Conservation (phyloP, 352 stramenopile species). For the Globisporangium recalcitrans region DNA sequence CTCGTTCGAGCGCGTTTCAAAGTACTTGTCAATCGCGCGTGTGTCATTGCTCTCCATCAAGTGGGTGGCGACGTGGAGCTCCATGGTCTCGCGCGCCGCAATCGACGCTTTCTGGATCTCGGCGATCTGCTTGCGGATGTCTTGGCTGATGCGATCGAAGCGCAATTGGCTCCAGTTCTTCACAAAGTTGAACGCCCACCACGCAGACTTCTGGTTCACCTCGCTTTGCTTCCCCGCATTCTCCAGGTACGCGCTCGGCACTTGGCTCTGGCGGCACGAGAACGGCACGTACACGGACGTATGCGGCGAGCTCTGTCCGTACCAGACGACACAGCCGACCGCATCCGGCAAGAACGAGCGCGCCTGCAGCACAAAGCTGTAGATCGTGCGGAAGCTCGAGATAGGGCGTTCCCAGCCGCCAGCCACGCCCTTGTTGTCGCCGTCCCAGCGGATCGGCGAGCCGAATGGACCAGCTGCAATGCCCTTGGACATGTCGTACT, state of each 20-base stretch:
- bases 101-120: constrained; percentile 34
- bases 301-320: constrained; percentile 43
- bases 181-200: constrained; percentile 74
- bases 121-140: constrained; percentile 29
- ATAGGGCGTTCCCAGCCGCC: constrained; percentile 83
- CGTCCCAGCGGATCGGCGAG: constrained; percentile 72
- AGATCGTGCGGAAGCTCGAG: constrained; percentile 83
- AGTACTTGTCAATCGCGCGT: constrained; percentile 18
- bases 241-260: constrained; percentile 42
- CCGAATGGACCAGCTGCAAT: constrained; percentile 82
- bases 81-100: constrained; percentile 22
- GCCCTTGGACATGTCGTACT: constrained; percentile 73
- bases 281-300: constrained; percentile 56
- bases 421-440: constrained; percentile 29
- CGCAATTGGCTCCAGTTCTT: constrained; percentile 70
- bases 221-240: constrained; percentile 43
- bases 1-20: constrained; percentile 32
- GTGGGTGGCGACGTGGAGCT: constrained; percentile 20
- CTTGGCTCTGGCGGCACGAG: constrained; percentile 28
- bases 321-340: constrained; percentile 46
- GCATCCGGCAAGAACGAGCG: constrained; percentile 24
- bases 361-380: constrained; percentile 59
- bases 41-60: constrained; percentile 6
- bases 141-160: constrained; percentile 46
- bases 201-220: constrained; percentile 45